phyloP scores from a whole-genome alignment of 1,139 yeast genomes.

The Hyphopichia buzzinii region DNA sequence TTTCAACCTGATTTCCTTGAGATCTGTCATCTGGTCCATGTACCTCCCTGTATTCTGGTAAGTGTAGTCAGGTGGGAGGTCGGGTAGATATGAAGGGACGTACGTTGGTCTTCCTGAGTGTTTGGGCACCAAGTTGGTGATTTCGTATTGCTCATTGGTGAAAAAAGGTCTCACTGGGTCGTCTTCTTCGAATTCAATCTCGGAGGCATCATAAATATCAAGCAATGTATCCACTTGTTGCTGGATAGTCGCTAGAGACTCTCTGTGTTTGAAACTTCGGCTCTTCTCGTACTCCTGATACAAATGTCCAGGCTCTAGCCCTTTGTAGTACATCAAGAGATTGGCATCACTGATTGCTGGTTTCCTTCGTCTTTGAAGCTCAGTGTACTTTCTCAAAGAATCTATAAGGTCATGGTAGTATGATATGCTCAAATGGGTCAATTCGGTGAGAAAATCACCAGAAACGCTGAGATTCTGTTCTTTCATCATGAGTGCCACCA shows the following conservation, averaged over 20 bases:
- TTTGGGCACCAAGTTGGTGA: constrained; percentile 55
- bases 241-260: constrained; percentile 7
- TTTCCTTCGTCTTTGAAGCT: constrained; percentile 63
- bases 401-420: constrained; percentile 49
- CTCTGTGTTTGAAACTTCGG: constrained; percentile 11
- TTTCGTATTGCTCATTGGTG: constrained; percentile 47
- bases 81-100: constrained; percentile 77
- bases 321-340: constrained; percentile 45
- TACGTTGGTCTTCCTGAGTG: constrained; percentile 47
- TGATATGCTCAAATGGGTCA: constrained; percentile 46
- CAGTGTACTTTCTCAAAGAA: constrained; percentile 53
- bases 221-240: constrained; percentile 3
- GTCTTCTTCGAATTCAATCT: constrained; percentile 12
- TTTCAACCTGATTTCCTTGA: constrained; percentile 64
- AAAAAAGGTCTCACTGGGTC: constrained; percentile 42
- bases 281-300: constrained; percentile 36
- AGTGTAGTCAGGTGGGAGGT: constrained; percentile 90
- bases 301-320: constrained; percentile 45
- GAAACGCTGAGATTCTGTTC: constrained; percentile 36
- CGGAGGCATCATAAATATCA: constrained; percentile 1
- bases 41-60: constrained; percentile 73
- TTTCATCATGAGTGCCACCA: constrained; percentile 34
- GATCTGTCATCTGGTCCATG: constrained; percentile 64
- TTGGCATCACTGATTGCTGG: constrained; percentile 62
- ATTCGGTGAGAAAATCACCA: constrained; percentile 43